Percentiles rank a stretch among this genome's conserved stretches.
These are phyloP conservation scores for Coffea eugenioides DNA, from an alignment of 257 asterid species.

Conservation along the genomic window DNA sequence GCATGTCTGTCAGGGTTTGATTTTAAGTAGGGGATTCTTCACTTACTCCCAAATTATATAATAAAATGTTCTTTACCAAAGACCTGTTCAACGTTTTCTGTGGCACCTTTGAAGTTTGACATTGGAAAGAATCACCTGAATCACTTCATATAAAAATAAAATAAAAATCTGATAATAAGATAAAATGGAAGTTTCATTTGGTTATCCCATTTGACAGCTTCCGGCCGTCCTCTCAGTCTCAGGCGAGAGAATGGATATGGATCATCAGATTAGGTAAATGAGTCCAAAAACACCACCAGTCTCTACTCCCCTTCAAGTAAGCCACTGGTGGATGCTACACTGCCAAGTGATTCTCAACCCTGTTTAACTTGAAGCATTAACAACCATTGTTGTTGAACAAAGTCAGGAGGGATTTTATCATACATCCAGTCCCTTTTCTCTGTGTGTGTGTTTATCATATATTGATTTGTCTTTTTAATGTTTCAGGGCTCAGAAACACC, in stretches of 20 bases:
- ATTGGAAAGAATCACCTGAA: conserved; percentile 33
- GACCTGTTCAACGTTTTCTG: not conserved
- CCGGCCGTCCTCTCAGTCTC: not conserved
- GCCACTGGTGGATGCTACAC: not conserved
- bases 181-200: conserved; percentile 73
- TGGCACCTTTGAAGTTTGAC: conserved; percentile 37
- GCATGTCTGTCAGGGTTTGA: conserved; percentile 70
- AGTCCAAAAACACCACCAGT: conserved; percentile 25
- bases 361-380: not conserved
- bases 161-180: conserved; percentile 37
- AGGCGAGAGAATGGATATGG: not conserved
- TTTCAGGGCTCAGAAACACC: not conserved
- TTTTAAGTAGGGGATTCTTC: conserved; percentile 36
- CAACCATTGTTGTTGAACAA: not conserved
- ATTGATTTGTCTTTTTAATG: not conserved
- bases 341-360: not conserved
- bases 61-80: conserved; percentile 5
- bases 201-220: not conserved
- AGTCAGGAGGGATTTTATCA: no score
- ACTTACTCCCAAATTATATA: conserved; percentile 42
- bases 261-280: not conserved
- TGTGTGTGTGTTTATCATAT: no score
- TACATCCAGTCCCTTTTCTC: no score
- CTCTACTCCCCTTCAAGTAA: not conserved
- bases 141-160: conserved; percentile 24